These are phyloP conservation scores for Chlorencoelia australis DNA, from an alignment of 2,329 filamentous ascomycete genomes.

Conservation along the genomic window DNA sequence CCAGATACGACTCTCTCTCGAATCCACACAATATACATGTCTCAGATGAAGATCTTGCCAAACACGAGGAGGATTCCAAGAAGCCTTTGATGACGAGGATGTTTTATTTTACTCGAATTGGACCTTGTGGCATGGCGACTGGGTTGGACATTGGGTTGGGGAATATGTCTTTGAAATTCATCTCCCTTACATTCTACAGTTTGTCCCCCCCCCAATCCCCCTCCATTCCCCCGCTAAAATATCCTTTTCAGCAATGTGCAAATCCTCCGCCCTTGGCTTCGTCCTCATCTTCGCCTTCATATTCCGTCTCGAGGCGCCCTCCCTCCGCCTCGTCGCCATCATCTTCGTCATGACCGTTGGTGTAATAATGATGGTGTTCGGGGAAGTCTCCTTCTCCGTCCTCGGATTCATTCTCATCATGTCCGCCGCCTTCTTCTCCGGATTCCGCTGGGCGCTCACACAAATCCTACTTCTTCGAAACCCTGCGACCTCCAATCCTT, in stretches of 20 bases:
- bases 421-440: constrained; percentile 85
- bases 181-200: constrained; percentile 94
- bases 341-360: constrained; percentile 87
- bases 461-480: constrained; percentile 92
- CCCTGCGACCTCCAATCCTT: constrained; percentile 90
- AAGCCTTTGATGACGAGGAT: constrained; percentile 67
- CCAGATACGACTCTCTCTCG: constrained; percentile 36
- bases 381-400: constrained; percentile 80
- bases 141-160: constrained; percentile 92
- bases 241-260: constrained; percentile 69
- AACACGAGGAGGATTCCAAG: constrained; percentile 24
- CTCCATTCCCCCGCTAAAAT: constrained; percentile 8
- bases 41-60: constrained; percentile 21
- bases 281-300: constrained; percentile 91
- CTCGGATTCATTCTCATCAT: constrained; percentile 89
- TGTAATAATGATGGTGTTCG: constrained; percentile 96
- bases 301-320: constrained; percentile 82
- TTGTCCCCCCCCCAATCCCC: constrained; percentile 27
- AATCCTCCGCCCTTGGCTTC: constrained; percentile 91
- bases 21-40: constrained; percentile 25
- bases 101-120: constrained; percentile 88
- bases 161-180: constrained; percentile 92
- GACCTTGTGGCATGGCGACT: constrained; percentile 84
- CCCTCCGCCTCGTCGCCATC: constrained; percentile 74
- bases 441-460: constrained; percentile 96